Conservation (phyloP, 371 early-diverging fungal species). For the Mortierella sp. region DNA sequence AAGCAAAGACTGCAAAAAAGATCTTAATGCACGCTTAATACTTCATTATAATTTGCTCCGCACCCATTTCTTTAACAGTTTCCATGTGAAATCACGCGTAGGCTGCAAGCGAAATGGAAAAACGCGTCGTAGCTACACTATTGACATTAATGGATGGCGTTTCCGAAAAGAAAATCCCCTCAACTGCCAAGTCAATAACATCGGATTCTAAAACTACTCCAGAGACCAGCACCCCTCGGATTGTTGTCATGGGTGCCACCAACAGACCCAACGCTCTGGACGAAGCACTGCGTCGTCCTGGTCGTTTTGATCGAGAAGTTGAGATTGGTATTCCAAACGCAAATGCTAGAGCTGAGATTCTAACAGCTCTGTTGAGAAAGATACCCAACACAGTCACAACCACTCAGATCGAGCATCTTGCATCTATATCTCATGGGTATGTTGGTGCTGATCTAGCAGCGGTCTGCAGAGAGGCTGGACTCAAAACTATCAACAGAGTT, state of each 20-base stretch:
- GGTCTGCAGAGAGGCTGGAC: conserved; percentile 89
- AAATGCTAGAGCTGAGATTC: conserved; percentile 80
- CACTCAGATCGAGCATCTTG: conserved; percentile 70
- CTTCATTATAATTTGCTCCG: not conserved
- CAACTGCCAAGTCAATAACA: conserved; percentile 13
- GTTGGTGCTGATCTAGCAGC: conserved; percentile 98
- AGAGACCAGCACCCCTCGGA: conserved; percentile 38
- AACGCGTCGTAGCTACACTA: conserved; percentile 96
- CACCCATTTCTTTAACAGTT: not conserved
- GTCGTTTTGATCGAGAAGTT: conserved; percentile 96
- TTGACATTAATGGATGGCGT: conserved; percentile 98
- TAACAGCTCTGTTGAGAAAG: conserved; percentile 74
- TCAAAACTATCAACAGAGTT: conserved; percentile 81
- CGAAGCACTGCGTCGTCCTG: conserved; percentile 97
- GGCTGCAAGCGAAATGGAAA: conserved; percentile 82
- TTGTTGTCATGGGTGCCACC: conserved; percentile 97
- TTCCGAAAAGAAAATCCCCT: conserved; percentile 41
- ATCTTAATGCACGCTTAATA: not conserved
- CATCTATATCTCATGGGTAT: conserved; percentile 90
- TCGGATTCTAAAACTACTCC: not conserved
- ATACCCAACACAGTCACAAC: conserved; percentile 78
- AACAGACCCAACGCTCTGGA: conserved; percentile 97
- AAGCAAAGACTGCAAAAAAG: conserved; percentile 7
- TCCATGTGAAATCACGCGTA: conserved; percentile 13
- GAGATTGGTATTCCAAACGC: conserved; percentile 95